phyloP scores from a whole-genome alignment of 1,139 yeast species.

The Zygosaccharomyces sapae region DNA sequence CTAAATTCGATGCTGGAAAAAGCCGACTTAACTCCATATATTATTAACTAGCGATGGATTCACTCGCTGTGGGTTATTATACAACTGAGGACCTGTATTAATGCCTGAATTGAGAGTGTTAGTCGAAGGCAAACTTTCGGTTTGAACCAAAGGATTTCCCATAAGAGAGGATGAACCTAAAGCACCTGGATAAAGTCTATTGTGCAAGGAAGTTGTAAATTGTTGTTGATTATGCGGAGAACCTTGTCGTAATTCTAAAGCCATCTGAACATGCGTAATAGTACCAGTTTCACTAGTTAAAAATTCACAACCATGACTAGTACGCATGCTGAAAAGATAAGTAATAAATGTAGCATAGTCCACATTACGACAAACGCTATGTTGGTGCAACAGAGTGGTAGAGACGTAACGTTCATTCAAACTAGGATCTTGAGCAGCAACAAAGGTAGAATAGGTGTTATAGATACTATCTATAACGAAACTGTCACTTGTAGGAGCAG shows the following conservation, averaged over 20 bases:
- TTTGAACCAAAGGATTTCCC: not conserved
- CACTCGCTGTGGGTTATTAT: slow-evolving; percentile 12
- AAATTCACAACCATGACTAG: slow-evolving; percentile 24
- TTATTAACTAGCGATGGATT: slow-evolving; percentile 19
- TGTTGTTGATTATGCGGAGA: not conserved
- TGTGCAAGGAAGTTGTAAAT: not conserved
- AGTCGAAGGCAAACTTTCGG: not conserved
- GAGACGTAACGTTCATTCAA: slow-evolving; percentile 20
- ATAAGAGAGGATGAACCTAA: slow-evolving; percentile 2
- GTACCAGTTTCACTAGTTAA: slow-evolving; percentile 23
- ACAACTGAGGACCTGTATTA: slow-evolving; percentile 12
- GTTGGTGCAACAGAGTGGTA: slow-evolving; percentile 25
- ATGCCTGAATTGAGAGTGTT: slow-evolving; percentile 3
- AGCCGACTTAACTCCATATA: slow-evolving; percentile 25
- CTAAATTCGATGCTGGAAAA: too few relatives aligned
- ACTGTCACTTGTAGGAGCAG: not conserved
- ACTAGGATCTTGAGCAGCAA: slow-evolving; percentile 11
- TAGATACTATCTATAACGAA: slow-evolving; percentile 16
- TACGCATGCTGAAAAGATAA: slow-evolving; percentile 24
- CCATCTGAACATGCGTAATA: slow-evolving; percentile 27
- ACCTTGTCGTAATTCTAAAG: slow-evolving; percentile 5
- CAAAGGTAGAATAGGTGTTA: slow-evolving; percentile 13
- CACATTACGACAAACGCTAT: slow-evolving; percentile 16
- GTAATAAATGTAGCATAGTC: slow-evolving; percentile 26
- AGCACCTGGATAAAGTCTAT: slow-evolving; percentile 4